Base-by-base conservation (phyloP, 257 asterid species). In the Oldenlandia corymbosa region DNA sequence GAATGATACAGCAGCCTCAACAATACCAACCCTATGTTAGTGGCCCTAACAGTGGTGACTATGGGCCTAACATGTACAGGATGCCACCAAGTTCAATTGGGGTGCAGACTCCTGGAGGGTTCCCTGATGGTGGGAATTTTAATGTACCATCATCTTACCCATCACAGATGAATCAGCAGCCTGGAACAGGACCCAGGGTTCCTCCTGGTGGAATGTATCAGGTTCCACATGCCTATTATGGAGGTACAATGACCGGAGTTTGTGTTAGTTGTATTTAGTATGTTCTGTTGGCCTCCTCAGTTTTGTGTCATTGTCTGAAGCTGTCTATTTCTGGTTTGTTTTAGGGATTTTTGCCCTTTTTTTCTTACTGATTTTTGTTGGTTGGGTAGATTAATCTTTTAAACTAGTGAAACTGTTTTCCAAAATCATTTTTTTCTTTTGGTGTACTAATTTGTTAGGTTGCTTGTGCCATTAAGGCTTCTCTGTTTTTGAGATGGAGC, bases 141-240 rank as follows among this genome's bases (percentile, higher is more conserved):
- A 90, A 86, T 24, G 47, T 69, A 65, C 78, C 67, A 54, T 6
- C 84, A 0, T 54, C 74, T n/a, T 88, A 86, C 72, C 87, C 81
- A 5, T 48, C 92, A 36, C 95, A 83, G 73, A 74, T 69, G 13
- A 80, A 60, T 60, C 97, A 81, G 67, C 87, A 81, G 21, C n/a
- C n/a, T n/a, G 85, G 83, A 43, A 68, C 76, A 7, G 95, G 90
- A 17, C 86, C 87, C 7, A 81, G 96, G 70, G 82, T 79, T 73
- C 95, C 95, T 5, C 72, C 88, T 28, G 81, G 84, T 62, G 81
- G 81, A 21, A 72, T 69, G 66, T 91, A 88, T 77, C 96, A 79
- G 84, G 96, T 83, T 85, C 95, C 90, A 5, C 95, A n/a, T n/a
- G n/a, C 94, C 16, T 91, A 88, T 61, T 84, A 84, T 42, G 89